Base-by-base conservation (phyloP, 2,329 filamentous ascomycete species). In the Dactylellina drechsleri region DNA sequence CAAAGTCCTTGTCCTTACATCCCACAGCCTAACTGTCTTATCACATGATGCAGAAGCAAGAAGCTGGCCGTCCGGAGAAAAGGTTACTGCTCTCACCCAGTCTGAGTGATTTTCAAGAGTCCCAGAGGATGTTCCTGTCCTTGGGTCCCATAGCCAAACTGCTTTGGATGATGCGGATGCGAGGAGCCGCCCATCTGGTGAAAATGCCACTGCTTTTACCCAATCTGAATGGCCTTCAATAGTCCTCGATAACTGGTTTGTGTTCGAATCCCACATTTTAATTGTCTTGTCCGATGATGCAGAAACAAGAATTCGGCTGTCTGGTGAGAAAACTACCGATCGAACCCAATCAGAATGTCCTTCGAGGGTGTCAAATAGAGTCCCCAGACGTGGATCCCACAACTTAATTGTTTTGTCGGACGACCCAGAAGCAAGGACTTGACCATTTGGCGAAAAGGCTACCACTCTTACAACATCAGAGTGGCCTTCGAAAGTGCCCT, bases 81-180 rank as follows among this genome's bases (percentile, higher is more conserved):
- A 58, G 2, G 54, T 28, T 13, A 43, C n/a, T 10, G 13, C 3
- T 36, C 13, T 58, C 13, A 58, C 28, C 54, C 31, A 58, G 10
- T 16, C 6, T 40, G 1, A 20, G 41, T 18, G 54, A 10, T 7
- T 13, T n/a, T 16, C 16, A 8, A 18, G 20, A 52, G 3, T 52
- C 47, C 13, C 54, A 7, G 12, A 2, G 16, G 10, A 31, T 6
- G 4, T 15, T 47, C 7, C 43, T 43, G 20, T 47, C 5, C n/a
- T 43, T 18, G 3, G 31, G 28, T 66, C 45, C 64, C 64, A 66
- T 1, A 52, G 26, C 43, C 36, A 13, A 8, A 60, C n/a, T n/a
- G 36, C 36, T 20, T 60, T n/a, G 1, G 31, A 36, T 36, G 31
- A 36, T 7, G 31, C 31, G 10, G 31, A 36, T 7, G 31, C 31